These are phyloP conservation scores for Lyophyllum atratum DNA, from an alignment of 768 basidiomycete species.

Conservation along the genomic window DNA sequence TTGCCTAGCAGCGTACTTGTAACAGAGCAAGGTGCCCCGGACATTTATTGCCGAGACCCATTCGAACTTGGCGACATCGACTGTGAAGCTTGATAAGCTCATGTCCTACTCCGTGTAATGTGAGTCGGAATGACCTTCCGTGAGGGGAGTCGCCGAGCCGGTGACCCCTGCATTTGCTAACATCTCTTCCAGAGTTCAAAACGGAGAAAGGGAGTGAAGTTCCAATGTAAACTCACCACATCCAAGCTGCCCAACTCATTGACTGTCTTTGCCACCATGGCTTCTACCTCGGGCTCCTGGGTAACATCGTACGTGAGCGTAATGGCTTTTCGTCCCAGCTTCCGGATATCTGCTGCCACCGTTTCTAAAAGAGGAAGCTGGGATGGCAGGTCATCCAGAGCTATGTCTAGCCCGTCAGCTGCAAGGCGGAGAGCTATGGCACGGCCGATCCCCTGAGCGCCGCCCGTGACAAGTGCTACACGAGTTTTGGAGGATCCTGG, in stretches of 20 bases:
- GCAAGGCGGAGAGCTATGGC: conserved; percentile 34
- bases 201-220: neutral
- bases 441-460: conserved; percentile 34
- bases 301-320: conserved; percentile 26
- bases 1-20: conserved; percentile 14
- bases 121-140: conserved; percentile 18
- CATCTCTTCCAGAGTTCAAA: conserved; percentile 30
- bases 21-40: conserved; percentile 8
- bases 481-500: neutral
- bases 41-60: conserved; percentile 2
- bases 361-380: conserved; percentile 19
- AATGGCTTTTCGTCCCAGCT: conserved; percentile 18
- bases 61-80: conserved; percentile 13
- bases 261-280: conserved; percentile 25
- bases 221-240: conserved; percentile 21
- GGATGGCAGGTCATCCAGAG: conserved; percentile 26
- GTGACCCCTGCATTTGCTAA: conserved; percentile 47
- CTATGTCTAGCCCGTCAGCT: conserved; percentile 32
- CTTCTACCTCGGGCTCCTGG: conserved; percentile 27
- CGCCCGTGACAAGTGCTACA: conserved; percentile 26
- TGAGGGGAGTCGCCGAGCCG: conserved; percentile 9
- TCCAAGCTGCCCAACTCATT: conserved; percentile 24
- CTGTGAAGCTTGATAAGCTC: neutral
- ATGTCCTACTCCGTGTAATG: neutral
- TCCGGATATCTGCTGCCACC: conserved; percentile 27